Evolutionary conservation across 202 grass and related monocot genomes (phyloP).

Genomic region (Cymbopogon flexuosus): DNA sequence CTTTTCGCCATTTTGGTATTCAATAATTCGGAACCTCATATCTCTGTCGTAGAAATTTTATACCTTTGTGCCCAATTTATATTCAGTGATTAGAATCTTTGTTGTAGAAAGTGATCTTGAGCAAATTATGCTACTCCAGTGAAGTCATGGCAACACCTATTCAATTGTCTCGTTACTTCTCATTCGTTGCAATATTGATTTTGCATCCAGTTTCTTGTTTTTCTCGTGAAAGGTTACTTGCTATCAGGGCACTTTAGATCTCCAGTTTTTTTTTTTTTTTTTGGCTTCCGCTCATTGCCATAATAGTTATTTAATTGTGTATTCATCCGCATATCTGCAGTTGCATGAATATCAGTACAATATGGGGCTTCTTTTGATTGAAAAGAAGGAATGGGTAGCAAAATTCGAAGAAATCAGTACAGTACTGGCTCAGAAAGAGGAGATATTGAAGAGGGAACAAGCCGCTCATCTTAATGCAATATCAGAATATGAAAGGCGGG

Average conservation of each 20-base stretch:
- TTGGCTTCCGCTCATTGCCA: neutral
- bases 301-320: constrained; percentile 15
- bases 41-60: neutral
- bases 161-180: neutral
- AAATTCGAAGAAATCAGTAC: constrained; percentile 70
- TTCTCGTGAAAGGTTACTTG: neutral
- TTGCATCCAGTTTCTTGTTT: neutral
- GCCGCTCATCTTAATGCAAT: constrained; percentile 61
- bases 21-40: neutral
- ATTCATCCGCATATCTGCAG: constrained; percentile 39
- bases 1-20: neutral
- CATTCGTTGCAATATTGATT: neutral
- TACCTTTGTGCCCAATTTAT: neutral
- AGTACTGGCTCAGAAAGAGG: constrained; percentile 53
- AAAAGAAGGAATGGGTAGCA: constrained; percentile 80
- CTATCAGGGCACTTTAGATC: neutral
- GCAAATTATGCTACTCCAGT: neutral
- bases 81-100: neutral
- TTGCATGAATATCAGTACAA: constrained; percentile 91
- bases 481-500: constrained; percentile 74
- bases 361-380: constrained; percentile 87
- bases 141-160: neutral
- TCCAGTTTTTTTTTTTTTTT: neutral
- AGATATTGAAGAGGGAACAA: constrained; percentile 80
- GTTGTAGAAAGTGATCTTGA: neutral